Evolutionary conservation across 805 yeast genomes (phyloP).

Genomic region (Candida parachauliodes): DNA sequence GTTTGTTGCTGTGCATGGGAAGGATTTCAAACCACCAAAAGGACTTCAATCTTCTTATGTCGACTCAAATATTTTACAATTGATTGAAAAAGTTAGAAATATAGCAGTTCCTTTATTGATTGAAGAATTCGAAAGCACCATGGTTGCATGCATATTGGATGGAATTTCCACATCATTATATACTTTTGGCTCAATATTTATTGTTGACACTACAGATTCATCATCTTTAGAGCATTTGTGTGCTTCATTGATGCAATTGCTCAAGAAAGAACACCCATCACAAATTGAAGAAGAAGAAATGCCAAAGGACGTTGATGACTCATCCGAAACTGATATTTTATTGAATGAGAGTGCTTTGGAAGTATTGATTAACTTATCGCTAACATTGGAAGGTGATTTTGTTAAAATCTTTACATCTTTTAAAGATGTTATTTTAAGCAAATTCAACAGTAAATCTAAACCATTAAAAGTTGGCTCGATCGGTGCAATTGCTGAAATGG

Average conservation of each 20-base stretch:
- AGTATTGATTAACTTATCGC: conserved; percentile 72
- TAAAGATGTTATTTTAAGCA: conserved; percentile 58
- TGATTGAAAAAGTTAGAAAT: conserved; percentile 65
- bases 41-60: conserved; percentile 61
- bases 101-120: conserved; percentile 59
- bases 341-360: conserved; percentile 84
- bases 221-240: conserved; percentile 62
- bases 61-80: conserved; percentile 51
- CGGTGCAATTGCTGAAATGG: conserved; percentile 89
- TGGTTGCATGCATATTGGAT: conserved; percentile 78
- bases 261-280: conserved; percentile 80
- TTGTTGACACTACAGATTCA: conserved; percentile 55
- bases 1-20: conserved; percentile 50
- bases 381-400: conserved; percentile 78
- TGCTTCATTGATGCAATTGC: conserved; percentile 62
- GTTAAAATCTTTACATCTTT: conserved; percentile 66
- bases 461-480: conserved; percentile 78
- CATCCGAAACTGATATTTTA: conserved; percentile 53
- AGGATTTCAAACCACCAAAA: conserved; percentile 49
- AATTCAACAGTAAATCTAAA: conserved; percentile 56
- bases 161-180: conserved; percentile 64
- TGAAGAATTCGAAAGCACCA: conserved; percentile 80
- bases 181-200: conserved; percentile 68
- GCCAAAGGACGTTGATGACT: conserved; percentile 50
- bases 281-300: conserved; percentile 69